phyloP scores from a whole-genome alignment of 164 flowering plant genomes.

The Annona cherimola region DNA sequence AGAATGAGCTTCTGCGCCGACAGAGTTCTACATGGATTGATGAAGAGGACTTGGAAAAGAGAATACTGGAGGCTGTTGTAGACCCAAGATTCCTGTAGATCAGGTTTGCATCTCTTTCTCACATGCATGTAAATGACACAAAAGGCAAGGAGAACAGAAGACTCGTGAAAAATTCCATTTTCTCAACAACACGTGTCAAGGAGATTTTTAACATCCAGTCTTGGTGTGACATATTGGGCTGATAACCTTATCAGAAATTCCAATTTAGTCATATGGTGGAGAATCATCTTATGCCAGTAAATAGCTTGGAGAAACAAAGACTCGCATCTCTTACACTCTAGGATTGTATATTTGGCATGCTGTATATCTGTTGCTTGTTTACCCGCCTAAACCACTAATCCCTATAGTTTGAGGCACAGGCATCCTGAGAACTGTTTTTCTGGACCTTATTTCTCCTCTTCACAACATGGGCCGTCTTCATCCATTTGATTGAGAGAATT shows the following conservation, averaged over 20 bases:
- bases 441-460: neutral
- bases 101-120: neutral
- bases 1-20: slow-evolving; percentile 43
- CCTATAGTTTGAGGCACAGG: neutral
- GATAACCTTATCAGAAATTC: too few relatives aligned
- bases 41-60: slow-evolving; percentile 40
- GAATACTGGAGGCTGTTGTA: slow-evolving; percentile 28
- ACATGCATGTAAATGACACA: neutral
- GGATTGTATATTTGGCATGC: neutral
- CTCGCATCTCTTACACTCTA: neutral
- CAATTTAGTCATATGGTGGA: too few relatives aligned
- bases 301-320: neutral
- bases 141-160: neutral
- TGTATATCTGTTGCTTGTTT: neutral
- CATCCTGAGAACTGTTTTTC: neutral
- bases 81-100: slow-evolving; percentile 23
- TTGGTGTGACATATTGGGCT: too few relatives aligned
- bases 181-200: neutral
- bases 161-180: neutral
- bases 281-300: too few relatives aligned
- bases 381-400: neutral
- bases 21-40: slow-evolving; percentile 74
- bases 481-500: neutral
- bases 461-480: neutral
- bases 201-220: neutral